Evolutionary conservation across 2,329 filamentous ascomycete species (phyloP).

Genomic region (Zymoseptoria ardabiliae): DNA sequence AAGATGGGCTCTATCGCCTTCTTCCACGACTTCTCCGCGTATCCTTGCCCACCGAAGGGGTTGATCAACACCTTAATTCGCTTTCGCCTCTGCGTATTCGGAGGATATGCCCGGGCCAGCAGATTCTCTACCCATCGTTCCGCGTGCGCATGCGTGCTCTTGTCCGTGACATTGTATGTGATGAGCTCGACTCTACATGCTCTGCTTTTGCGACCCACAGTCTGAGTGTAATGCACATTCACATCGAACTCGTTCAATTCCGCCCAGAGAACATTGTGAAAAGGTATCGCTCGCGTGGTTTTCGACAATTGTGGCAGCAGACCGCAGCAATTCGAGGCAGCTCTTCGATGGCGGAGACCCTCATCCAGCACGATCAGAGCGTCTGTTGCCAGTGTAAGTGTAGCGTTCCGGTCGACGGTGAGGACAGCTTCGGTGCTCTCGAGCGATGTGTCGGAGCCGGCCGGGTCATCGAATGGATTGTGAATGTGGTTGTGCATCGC

Average conservation of each 20-base stretch:
- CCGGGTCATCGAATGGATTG: conserved; percentile 28
- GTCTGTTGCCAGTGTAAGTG: conserved; percentile 54
- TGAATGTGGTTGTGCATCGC: conserved; percentile 2
- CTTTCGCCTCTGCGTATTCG: conserved; percentile 56
- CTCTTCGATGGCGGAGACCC: conserved; percentile 40
- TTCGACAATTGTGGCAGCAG: conserved; percentile 41
- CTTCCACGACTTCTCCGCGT: conserved; percentile 65
- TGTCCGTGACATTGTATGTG: conserved; percentile 50
- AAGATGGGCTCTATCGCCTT: conserved; percentile 74
- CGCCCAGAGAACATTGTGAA: conserved; percentile 81
- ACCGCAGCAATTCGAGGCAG: conserved; percentile 49
- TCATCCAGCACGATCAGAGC: conserved; percentile 56
- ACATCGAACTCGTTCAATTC: conserved; percentile 55
- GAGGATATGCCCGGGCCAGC: conserved; percentile 62
- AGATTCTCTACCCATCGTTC: conserved; percentile 58
- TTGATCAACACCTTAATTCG: conserved; percentile 86
- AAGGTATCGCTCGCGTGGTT: conserved; percentile 56
- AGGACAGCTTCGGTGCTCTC: conserved; percentile 16
- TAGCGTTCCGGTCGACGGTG: conserved; percentile 50
- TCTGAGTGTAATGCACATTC: conserved; percentile 64
- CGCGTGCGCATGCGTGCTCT: conserved; percentile 43
- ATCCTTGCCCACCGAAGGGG: conserved; percentile 78
- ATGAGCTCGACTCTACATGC: conserved; percentile 55
- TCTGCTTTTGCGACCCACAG: conserved; percentile 46
- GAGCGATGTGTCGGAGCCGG: conserved; percentile 16